phyloP scores from a whole-genome alignment of 805 yeast species.

The Limtongia smithiae region DNA sequence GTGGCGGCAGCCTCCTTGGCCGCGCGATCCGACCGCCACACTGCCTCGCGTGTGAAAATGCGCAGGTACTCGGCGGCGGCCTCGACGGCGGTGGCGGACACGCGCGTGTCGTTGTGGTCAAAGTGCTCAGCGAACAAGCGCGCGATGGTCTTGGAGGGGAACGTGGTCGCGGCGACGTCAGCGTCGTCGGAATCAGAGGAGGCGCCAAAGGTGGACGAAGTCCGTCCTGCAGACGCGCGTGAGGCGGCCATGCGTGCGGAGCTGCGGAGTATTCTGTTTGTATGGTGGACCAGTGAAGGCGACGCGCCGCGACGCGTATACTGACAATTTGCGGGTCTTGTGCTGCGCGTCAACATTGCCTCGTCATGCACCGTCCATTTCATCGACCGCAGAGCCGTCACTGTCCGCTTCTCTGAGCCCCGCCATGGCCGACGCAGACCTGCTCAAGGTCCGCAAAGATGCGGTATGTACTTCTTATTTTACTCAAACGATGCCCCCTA shows the following conservation, averaged over 20 bases:
- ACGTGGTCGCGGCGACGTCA: conserved; percentile 7
- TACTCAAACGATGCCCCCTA: neutral
- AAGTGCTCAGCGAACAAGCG: conserved; percentile 30
- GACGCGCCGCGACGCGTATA: too few relatives aligned
- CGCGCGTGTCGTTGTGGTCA: conserved; percentile 28
- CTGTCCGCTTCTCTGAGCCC: too few relatives aligned
- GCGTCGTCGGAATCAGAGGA: neutral
- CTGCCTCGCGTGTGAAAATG: conserved; percentile 48
- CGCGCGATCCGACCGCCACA: conserved; percentile 46
- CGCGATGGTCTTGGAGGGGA: conserved; percentile 25
- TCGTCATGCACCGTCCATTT: neutral
- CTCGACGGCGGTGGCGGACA: conserved; percentile 29
- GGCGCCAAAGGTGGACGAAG: too few relatives aligned
- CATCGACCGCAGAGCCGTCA: too few relatives aligned
- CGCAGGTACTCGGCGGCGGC: conserved; percentile 45
- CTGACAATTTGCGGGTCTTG: too few relatives aligned
- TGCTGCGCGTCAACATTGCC: too few relatives aligned
- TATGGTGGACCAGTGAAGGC: too few relatives aligned
- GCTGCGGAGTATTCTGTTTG: too few relatives aligned
- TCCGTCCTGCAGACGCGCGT: too few relatives aligned
- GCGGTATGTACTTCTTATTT: conserved; percentile 34
- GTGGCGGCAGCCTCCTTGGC: conserved; percentile 26
- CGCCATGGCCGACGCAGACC: conserved; percentile 10
- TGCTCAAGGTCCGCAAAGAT: conserved; percentile 37
- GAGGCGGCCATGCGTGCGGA: too few relatives aligned